phyloP scores from a whole-genome alignment of 257 asterid species.

The Paraleonurus japonicus region DNA sequence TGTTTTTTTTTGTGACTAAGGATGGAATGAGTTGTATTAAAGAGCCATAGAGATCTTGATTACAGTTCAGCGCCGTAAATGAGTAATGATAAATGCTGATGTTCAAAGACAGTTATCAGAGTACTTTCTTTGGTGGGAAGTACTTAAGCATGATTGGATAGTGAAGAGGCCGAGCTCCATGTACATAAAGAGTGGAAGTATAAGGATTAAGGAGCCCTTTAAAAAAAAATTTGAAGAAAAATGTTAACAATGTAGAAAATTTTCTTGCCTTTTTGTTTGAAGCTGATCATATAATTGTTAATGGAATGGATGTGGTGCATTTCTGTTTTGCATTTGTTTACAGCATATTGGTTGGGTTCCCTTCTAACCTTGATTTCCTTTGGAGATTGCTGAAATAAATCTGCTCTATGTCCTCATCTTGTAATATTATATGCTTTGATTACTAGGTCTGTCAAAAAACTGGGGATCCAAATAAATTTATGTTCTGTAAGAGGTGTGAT shows the following conservation, averaged over 20 bases:
- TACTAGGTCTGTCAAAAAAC: conserved; percentile 74
- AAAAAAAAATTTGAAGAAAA: neutral
- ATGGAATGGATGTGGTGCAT: conserved; percentile 11
- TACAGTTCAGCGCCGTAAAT: neutral
- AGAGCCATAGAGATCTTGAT: neutral
- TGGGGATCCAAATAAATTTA: conserved; percentile 88
- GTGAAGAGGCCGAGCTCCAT: conserved; percentile 10
- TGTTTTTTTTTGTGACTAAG: neutral
- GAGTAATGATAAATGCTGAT: neutral
- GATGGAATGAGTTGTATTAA: neutral
- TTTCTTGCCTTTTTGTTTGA: neutral
- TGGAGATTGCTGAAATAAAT: conserved; percentile 12
- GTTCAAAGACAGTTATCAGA: conserved; percentile 4
- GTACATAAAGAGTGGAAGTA: neutral
- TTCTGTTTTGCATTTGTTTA: conserved; percentile 19
- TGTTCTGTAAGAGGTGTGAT: conserved; percentile 98
- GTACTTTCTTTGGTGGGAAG: neutral
- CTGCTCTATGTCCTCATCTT: neutral
- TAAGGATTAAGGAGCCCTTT: neutral
- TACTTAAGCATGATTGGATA: conserved; percentile 14
- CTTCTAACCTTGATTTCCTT: neutral
- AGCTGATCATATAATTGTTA: neutral
- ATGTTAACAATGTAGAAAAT: neutral
- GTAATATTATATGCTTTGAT: conserved; percentile 19
- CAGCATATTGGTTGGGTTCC: neutral